Percentiles rank a stretch among this genome's conserved stretches.
Evolutionary conservation across 805 yeast species (phyloP).

Genomic region (Zygosaccharomyces lentus): DNA sequence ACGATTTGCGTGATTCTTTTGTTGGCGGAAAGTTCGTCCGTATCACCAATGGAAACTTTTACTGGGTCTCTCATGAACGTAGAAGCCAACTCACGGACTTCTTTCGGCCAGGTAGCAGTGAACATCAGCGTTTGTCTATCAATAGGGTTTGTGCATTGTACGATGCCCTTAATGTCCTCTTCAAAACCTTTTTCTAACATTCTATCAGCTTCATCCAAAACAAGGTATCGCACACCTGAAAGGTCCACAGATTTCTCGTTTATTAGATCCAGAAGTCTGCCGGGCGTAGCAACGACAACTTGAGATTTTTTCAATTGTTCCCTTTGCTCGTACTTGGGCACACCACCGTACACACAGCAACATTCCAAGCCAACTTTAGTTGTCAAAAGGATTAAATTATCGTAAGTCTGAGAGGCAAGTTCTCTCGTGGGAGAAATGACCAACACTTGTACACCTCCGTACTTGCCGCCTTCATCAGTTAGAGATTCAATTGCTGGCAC

Average conservation of each 20-base stretch:
- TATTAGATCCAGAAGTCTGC: slow-evolving; percentile 84
- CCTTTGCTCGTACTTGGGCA: slow-evolving; percentile 89
- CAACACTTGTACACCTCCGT: slow-evolving; percentile 61
- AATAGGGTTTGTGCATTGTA: slow-evolving; percentile 50
- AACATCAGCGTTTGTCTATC: slow-evolving; percentile 92
- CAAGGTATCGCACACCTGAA: slow-evolving; percentile 65
- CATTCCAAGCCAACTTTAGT: slow-evolving; percentile 59
- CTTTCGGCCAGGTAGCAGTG: slow-evolving; percentile 99
- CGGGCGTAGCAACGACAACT: slow-evolving; percentile 96
- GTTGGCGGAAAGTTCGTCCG: slow-evolving; percentile 92
- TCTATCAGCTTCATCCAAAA: slow-evolving; percentile 97
- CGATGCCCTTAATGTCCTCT: slow-evolving; percentile 85
- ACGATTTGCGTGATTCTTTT: slow-evolving; percentile 90
- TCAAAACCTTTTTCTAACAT: slow-evolving; percentile 98
- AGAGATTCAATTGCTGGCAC: slow-evolving; percentile 89
- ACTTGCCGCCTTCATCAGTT: slow-evolving; percentile 22
- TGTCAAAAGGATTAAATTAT: slow-evolving; percentile 65
- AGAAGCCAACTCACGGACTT: slow-evolving; percentile 87
- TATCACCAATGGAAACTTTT: slow-evolving; percentile 86
- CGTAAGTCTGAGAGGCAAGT: slow-evolving; percentile 89
- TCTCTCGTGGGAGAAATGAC: slow-evolving; percentile 97
- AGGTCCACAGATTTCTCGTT: slow-evolving; percentile 82
- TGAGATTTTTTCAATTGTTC: slow-evolving; percentile 59
- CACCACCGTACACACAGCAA: slow-evolving; percentile 95
- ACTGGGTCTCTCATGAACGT: slow-evolving; percentile 83